phyloP scores from a whole-genome alignment of 495 filamentous ascomycete genomes.

The Penicillium robsamsonii region DNA sequence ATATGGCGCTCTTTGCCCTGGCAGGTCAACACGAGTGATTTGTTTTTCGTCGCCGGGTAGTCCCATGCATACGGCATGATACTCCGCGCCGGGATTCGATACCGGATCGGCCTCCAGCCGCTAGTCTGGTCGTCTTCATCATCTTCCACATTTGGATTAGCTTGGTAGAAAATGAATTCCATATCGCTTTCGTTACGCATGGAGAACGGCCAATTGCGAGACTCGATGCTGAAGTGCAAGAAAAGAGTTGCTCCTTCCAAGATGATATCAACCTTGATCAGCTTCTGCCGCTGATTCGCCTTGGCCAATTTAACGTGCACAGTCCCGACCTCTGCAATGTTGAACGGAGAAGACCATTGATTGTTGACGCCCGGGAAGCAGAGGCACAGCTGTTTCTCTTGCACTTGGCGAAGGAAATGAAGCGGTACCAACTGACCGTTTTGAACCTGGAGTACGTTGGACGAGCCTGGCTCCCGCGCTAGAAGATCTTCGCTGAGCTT shows the following conservation, averaged over 20 bases:
- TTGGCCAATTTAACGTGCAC: slow-evolving; percentile 92
- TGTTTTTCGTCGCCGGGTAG: slow-evolving; percentile 94
- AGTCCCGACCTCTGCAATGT: slow-evolving; percentile 88
- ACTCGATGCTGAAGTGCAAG: slow-evolving; percentile 84
- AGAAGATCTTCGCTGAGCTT: slow-evolving; percentile 83
- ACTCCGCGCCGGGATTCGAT: slow-evolving; percentile 89
- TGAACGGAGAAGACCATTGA: slow-evolving; percentile 97
- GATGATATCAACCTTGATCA: slow-evolving; percentile 84
- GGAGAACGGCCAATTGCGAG: slow-evolving; percentile 94
- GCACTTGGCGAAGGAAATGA: slow-evolving; percentile 75
- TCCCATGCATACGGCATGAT: slow-evolving; percentile 99
- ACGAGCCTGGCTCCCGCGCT: slow-evolving; percentile 85
- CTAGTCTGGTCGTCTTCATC: slow-evolving; percentile 73
- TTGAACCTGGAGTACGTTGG: slow-evolving; percentile 72
- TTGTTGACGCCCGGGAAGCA: slow-evolving; percentile 96
- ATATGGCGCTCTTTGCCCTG: slow-evolving; percentile 82
- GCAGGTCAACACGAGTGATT: slow-evolving; percentile 79
- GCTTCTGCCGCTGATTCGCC: slow-evolving; percentile 79
- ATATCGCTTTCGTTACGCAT: slow-evolving; percentile 97
- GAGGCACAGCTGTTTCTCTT: slow-evolving; percentile 83
- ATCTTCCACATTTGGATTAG: slow-evolving; percentile 75
- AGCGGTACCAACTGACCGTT: slow-evolving; percentile 75
- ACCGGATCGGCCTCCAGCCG: slow-evolving; percentile 85
- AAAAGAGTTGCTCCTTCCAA: slow-evolving; percentile 92
- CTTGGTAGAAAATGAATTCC: slow-evolving; percentile 94